phyloP scores from a whole-genome alignment of 148 eudicot species.

The Vaccinium macrocarpon region DNA sequence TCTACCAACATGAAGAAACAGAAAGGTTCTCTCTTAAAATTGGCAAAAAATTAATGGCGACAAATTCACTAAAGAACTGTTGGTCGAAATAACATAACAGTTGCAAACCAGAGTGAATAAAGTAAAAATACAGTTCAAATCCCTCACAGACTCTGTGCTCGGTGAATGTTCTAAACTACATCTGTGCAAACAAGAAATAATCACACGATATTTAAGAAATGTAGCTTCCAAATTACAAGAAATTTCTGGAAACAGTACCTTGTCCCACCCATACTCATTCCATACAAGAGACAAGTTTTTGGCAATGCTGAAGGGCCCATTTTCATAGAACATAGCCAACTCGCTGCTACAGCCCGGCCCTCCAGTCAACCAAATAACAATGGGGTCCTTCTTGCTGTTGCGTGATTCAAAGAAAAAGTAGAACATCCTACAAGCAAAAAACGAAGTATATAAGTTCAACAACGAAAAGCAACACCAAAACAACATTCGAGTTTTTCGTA shows the following conservation, averaged over 20 bases:
- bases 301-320: constrained; percentile 79
- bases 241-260: constrained; percentile 38
- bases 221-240: background rate
- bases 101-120: background rate
- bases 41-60: background rate
- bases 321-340: constrained; percentile 90
- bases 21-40: background rate
- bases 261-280: constrained; percentile 93
- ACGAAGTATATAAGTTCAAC: constrained; percentile 4
- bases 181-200: background rate
- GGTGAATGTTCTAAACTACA: background rate
- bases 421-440: constrained; percentile 62
- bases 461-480: background rate
- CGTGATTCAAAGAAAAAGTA: constrained; percentile 94
- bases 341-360: constrained; percentile 99
- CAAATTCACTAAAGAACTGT: background rate
- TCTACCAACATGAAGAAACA: background rate
- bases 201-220: background rate
- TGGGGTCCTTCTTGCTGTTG: constrained; percentile 63
- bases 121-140: background rate
- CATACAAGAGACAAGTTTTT: constrained; percentile 69
- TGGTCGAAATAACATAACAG: background rate
- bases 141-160: background rate
- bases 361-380: constrained; percentile 94
- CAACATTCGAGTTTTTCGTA: background rate